Evolutionary conservation across 129 eudicot species (phyloP), one percentile per base, ranked within the genome.

Genomic region (Escallonia rubra): DNA sequence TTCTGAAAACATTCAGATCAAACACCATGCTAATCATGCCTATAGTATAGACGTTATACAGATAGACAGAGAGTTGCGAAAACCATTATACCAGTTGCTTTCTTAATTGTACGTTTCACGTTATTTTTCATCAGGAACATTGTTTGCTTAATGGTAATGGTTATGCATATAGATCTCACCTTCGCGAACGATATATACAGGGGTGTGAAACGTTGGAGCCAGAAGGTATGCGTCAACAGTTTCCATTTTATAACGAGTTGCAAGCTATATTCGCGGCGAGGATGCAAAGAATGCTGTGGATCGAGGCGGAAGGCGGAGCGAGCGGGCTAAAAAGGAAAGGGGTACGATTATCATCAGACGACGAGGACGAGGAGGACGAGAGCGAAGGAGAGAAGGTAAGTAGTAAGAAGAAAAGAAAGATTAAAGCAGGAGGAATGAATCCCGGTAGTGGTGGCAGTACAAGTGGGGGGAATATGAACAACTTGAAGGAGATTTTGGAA

Each of bases 221-320:
- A 0, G 93, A 85, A 59, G 85, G 74, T 2, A 70, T 83, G 86
- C 66, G 91, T 64, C 96, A 87, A 67, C 93, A 87, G 40, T 91
- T 87, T 65, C 93, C 96, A 34, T 91, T 74, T 76, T 87, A 82
- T 80, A 82, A 72, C 46, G 97, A 91, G 63, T 58, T 91, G 43
- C 93, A 91, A 54, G 78, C 86, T 46, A 91, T 91, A 11, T 87
- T 91, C 63, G 45, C 78, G 5, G 79, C 85, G 11, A 77, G 95
- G 57, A 80, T 90, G 87, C 84, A 90, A 72, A 74, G 96, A 68
- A 85, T 91, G 96, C 67, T 91, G 9, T 89, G 98, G 98, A 73
- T 72, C 7, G 98, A 92, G 75, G 83, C 96, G 3, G 96, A 83
- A 54, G 82, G 82, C 7, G 79, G 76, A 45, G 61, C 76, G 2